Conservation (phyloP, 108 stramenopile species). For the Fistulifera pelliculosa region DNA sequence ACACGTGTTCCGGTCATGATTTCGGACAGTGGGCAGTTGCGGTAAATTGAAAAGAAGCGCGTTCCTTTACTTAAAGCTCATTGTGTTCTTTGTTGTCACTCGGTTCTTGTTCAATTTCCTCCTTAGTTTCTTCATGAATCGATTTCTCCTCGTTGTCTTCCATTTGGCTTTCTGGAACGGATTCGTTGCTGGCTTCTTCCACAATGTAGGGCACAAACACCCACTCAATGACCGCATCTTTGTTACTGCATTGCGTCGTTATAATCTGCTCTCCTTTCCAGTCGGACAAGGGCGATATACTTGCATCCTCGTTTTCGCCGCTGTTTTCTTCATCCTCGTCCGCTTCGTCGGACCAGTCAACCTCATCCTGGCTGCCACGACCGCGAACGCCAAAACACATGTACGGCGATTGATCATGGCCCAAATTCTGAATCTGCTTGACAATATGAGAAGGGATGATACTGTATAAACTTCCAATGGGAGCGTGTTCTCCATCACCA, state of each 20-base stretch:
- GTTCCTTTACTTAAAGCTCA: no score
- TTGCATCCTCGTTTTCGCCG: constrained; percentile 21
- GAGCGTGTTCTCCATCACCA: constrained; percentile 65
- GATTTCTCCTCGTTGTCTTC: not conserved
- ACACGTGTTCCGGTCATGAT: constrained; percentile 60
- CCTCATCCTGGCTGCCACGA: constrained; percentile 57
- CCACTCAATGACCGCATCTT: constrained; percentile 67
- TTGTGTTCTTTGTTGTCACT: no score
- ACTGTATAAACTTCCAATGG: constrained; percentile 49
- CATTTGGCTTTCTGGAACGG: not conserved
- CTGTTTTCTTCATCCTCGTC: constrained; percentile 17
- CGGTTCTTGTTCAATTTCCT: no score
- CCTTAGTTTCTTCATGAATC: no score
- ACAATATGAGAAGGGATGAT: constrained; percentile 55
- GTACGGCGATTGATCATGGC: constrained; percentile 39
- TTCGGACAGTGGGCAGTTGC: constrained; percentile 38
- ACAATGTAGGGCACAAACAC: constrained; percentile 74
- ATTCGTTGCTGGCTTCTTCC: constrained; percentile 22
- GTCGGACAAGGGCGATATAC: constrained; percentile 21
- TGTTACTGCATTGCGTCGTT: constrained; percentile 66
- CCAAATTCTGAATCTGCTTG: constrained; percentile 24
- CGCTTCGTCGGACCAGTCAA: constrained; percentile 34
- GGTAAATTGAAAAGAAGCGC: constrained; percentile 8
- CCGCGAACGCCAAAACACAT: constrained; percentile 67
- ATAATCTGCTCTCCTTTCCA: constrained; percentile 49